Conservation (phyloP, 345 rosid genomes). For the Eucalyptus pumila region DNA sequence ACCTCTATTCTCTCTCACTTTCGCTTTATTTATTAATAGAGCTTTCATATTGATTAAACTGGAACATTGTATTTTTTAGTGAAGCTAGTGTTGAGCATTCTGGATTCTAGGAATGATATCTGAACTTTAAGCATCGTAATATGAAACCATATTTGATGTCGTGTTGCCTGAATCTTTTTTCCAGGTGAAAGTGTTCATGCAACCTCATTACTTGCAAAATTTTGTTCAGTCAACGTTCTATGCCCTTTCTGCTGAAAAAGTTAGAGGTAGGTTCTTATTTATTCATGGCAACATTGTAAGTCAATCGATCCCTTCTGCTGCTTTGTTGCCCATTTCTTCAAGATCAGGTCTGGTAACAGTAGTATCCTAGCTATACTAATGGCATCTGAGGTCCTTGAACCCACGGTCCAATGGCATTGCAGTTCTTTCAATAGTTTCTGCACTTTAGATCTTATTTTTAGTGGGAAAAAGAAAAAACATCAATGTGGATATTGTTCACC, state of each 20-base stretch:
- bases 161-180: background rate
- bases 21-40: background rate
- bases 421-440: background rate
- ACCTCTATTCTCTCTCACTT: background rate
- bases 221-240: slow-evolving; percentile 87
- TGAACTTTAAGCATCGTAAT: background rate
- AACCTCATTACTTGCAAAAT: slow-evolving; percentile 75
- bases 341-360: background rate
- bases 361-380: background rate
- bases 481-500: background rate
- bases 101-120: background rate
- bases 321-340: background rate
- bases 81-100: background rate
- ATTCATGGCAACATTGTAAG: background rate
- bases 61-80: background rate
- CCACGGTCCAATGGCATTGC: background rate
- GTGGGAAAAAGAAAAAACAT: background rate
- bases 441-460: background rate
- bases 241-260: slow-evolving; percentile 66
- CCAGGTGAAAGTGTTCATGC: slow-evolving; percentile 2
- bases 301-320: background rate
- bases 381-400: background rate
- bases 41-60: background rate
- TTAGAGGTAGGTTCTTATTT: slow-evolving; percentile 32
- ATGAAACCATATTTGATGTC: background rate